These are phyloP conservation scores for Arabis hirsuta DNA, from an alignment of 345 rosid species.

Conservation along the genomic window DNA sequence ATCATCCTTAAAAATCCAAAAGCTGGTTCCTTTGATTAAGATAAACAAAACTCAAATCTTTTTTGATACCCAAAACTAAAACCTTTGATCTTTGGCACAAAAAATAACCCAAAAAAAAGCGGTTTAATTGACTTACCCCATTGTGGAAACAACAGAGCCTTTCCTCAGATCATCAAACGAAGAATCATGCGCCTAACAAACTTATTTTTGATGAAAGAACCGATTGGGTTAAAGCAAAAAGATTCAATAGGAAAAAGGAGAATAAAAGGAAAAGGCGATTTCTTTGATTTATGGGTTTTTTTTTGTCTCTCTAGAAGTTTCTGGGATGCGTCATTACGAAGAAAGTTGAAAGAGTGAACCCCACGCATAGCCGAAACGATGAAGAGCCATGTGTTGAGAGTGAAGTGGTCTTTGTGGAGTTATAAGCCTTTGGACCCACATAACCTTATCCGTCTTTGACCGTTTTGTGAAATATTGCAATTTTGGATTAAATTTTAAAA, in stretches of 20 bases:
- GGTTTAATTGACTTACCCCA: slow-evolving; percentile 30
- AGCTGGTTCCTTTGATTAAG: not conserved
- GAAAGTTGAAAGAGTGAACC: slow-evolving; percentile 24
- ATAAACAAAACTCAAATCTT: slow-evolving; percentile 15
- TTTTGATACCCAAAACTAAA: not conserved
- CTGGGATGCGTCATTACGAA: not conserved
- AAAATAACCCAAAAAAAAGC: not conserved
- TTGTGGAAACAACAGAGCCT: slow-evolving; percentile 5
- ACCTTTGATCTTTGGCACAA: not conserved
- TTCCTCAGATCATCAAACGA: slow-evolving; percentile 21
- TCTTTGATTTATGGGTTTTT: not conserved
- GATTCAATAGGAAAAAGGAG: not conserved
- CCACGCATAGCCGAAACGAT: slow-evolving; percentile 19
- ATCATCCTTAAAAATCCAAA: slow-evolving; percentile 9
- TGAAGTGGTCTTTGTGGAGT: slow-evolving; percentile 15
- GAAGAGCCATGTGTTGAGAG: slow-evolving; percentile 25
- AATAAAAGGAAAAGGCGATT: not conserved
- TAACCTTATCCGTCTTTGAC: slow-evolving; percentile 13
- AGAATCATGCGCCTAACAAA: not conserved
- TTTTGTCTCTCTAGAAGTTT: slow-evolving; percentile 13
- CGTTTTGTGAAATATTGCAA: no score
- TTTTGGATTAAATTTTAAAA: no score
- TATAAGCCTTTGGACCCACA: slow-evolving; percentile 13
- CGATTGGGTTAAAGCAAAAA: not conserved
- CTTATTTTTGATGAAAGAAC: not conserved